Conservation (phyloP, 2,329 filamentous ascomycete species). For the Neofusicoccum sp. region DNA sequence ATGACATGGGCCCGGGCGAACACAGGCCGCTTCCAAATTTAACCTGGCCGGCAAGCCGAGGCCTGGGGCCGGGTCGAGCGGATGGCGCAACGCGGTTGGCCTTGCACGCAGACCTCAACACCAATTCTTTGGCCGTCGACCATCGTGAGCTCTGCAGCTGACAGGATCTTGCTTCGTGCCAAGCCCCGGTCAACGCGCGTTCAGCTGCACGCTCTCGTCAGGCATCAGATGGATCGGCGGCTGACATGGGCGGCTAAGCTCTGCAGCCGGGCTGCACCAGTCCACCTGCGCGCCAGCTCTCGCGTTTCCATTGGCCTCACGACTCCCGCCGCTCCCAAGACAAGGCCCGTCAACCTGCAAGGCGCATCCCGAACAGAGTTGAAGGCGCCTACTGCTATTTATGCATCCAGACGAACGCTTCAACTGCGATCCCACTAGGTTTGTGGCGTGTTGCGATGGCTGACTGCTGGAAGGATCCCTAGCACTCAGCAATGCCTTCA, state of each 20-base stretch:
- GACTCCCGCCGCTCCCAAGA: neutral
- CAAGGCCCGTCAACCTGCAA: neutral
- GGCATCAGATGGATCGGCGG: neutral
- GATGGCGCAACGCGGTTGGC: constrained; percentile 1
- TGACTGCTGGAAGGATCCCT: too few relatives aligned
- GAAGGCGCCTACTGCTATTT: too few relatives aligned
- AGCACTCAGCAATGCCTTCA: too few relatives aligned
- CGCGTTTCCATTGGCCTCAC: neutral
- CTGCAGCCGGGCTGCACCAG: constrained; percentile 8
- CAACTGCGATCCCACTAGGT: too few relatives aligned
- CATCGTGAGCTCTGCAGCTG: neutral
- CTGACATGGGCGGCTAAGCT: neutral
- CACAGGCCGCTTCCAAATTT: neutral
- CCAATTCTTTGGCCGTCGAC: neutral
- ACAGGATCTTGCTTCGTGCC: neutral
- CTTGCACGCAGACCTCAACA: neutral
- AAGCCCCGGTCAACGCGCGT: neutral
- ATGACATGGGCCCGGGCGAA: neutral
- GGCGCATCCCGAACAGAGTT: too few relatives aligned
- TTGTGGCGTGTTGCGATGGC: too few relatives aligned
- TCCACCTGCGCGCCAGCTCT: neutral
- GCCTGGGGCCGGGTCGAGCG: neutral
- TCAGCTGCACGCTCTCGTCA: constrained; percentile 5
- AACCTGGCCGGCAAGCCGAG: neutral
- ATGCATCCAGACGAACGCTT: too few relatives aligned